Percentiles rank a stretch among this genome's conserved stretches.
Evolutionary conservation across 768 basidiomycete species (phyloP).

Genomic region (Suillus americanus): DNA sequence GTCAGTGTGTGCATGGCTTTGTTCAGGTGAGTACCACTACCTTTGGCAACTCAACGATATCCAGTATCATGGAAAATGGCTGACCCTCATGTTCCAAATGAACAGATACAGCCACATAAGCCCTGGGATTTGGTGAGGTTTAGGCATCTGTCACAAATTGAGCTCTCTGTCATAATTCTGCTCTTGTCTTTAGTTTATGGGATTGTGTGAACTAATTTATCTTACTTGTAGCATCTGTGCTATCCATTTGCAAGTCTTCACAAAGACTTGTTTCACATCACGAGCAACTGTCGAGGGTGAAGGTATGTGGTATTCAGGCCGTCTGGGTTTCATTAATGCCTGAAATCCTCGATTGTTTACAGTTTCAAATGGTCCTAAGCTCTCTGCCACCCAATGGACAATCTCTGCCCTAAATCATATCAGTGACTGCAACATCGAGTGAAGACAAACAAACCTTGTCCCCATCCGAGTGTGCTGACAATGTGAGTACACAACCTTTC

Average conservation of each 20-base stretch:
- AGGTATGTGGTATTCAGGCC: constrained; percentile 15
- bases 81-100: constrained; percentile 33
- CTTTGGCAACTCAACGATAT: constrained; percentile 35
- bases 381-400: constrained; percentile 26
- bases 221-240: neutral
- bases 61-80: constrained; percentile 27
- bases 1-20: neutral
- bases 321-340: constrained; percentile 15
- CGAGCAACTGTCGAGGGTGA: constrained; percentile 19
- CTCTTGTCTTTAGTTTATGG: neutral
- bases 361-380: constrained; percentile 21
- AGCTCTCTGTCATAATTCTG: constrained; percentile 13
- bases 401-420: constrained; percentile 17
- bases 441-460: constrained; percentile 18
- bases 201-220: too few relatives aligned
- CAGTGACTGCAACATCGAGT: neutral
- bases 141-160: constrained; percentile 32
- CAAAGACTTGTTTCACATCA: constrained; percentile 20
- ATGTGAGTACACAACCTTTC: constrained; percentile 31
- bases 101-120: constrained; percentile 31
- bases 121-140: constrained; percentile 37
- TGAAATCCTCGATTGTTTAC: constrained; percentile 21
- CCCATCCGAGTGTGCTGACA: constrained; percentile 22
- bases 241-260: neutral
- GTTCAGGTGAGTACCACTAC: constrained; percentile 8